Base-by-base conservation (phyloP, 345 rosid species). In the Linum usitatissimum region DNA sequence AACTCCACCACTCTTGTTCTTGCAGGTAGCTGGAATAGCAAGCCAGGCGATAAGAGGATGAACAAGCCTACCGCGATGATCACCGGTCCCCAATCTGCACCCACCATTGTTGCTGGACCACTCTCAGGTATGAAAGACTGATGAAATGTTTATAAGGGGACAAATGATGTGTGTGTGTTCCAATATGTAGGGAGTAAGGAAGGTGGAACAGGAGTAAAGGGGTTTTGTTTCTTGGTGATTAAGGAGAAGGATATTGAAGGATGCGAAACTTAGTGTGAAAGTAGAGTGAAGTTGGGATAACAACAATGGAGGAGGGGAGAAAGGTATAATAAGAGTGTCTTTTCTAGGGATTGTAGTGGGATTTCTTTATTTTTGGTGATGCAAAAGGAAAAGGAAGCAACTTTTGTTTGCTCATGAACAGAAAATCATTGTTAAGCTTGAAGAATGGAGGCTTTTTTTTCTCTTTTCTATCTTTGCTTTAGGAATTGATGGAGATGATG, bases 231-330 rank as follows among this genome's bases (percentile, higher is more conserved):
- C 88, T 83, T 83, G 78, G 75, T 68, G 68, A 55, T 40, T 64
- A 83, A 81, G 88, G 77, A 74, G 82, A 60, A 3, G 14, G 28
- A 23, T 23, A 9, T 45, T 10, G 51, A 45, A 39, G 61, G 67
- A 81, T 83, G 77, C 84, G 53, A 72, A 81, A 80, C 87, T 83
- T 83, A 53, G 60, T 55, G 74, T 4, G 53, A 67, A 70, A 77
- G 77, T 57, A 66, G 77, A 48, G 57, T 17, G 34, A 20, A 1
- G 38, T 30, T 51, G 64, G 65, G 71, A 53, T 76, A 30, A 75
- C 48, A 61, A 28, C 59, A 55, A 55, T 55, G 13, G 59, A 66
- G 13, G 59, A 66, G 58, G 60, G 75, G 73, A 77, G 84, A 55
- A 83, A 80, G 80, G 83, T 71, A 79, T 78, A 80, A 45, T 45